These are phyloP conservation scores for Penicillium turbatum DNA, from an alignment of 495 filamentous ascomycete genomes.

Conservation along the genomic window DNA sequence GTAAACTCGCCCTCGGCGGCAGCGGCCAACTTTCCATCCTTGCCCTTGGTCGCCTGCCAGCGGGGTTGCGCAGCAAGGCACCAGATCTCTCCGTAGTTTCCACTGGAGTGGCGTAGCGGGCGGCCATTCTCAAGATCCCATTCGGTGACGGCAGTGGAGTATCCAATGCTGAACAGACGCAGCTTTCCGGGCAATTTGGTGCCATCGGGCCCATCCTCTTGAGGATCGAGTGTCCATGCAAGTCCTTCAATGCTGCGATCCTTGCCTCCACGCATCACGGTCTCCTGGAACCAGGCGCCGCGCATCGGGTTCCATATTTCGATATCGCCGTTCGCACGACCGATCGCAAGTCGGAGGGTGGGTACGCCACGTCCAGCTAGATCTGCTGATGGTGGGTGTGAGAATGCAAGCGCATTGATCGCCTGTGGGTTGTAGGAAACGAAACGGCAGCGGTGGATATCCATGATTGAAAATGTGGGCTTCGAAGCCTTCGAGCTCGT, in stretches of 20 bases:
- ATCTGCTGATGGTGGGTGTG: conserved; percentile 63
- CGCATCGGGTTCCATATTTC: conserved; percentile 95
- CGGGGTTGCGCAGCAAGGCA: conserved; percentile 85
- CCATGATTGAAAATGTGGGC: conserved; percentile 54
- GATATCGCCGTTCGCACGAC: conserved; percentile 91
- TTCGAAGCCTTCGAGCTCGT: conserved; percentile 18
- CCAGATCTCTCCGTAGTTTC: conserved; percentile 96
- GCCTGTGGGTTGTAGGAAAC: conserved; percentile 89
- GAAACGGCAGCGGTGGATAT: conserved; percentile 96
- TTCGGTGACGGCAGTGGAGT: conserved; percentile 85
- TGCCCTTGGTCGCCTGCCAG: conserved; percentile 37
- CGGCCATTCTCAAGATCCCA: conserved; percentile 81
- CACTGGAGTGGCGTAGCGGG: conserved; percentile 75
- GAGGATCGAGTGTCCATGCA: conserved; percentile 85
- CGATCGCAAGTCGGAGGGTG: conserved; percentile 76
- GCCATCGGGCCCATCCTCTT: conserved; percentile 58
- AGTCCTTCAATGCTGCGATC: conserved; percentile 86
- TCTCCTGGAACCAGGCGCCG: conserved; percentile 87
- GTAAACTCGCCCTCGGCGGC: conserved; percentile 42
- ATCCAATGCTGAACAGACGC: conserved; percentile 94
- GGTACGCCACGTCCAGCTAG: conserved; percentile 46
- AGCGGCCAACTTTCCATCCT: conserved; percentile 30
- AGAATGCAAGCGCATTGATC: conserved; percentile 93
- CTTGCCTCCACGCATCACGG: conserved; percentile 74
- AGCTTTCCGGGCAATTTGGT: conserved; percentile 64